A percentile compares a stretch with the other conserved stretches of the same genome.
Conservation (phyloP, 139 green algal species). For the Mesotaenium endlicherianum region DNA sequence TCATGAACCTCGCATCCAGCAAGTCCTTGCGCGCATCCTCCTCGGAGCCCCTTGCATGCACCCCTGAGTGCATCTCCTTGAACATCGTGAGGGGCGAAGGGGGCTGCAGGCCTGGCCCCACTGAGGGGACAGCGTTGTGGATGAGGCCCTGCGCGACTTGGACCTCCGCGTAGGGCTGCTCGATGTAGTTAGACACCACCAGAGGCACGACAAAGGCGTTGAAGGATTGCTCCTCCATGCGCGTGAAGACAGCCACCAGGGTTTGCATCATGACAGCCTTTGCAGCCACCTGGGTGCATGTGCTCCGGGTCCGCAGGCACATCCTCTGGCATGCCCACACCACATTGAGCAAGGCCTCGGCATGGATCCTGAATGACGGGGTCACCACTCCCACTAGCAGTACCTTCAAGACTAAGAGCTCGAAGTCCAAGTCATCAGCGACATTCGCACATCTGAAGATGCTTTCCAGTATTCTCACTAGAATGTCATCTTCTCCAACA, state of each 20-base stretch:
- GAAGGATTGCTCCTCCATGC: constrained; percentile 70
- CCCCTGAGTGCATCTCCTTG: background rate
- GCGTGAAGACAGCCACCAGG: background rate
- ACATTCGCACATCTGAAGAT: background rate
- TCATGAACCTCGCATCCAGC: too few relatives aligned
- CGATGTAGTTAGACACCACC: constrained; percentile 33
- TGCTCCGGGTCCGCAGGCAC: background rate
- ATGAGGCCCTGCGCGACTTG: constrained; percentile 65
- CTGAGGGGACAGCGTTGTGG: constrained; percentile 3
- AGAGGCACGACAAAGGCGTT: constrained; percentile 46
- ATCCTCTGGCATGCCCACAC: constrained; percentile 25
- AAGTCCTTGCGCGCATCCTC: too few relatives aligned
- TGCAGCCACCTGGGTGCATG: constrained; percentile 3
- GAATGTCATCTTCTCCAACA: background rate
- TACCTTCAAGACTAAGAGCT: background rate
- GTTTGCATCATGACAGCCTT: constrained; percentile 24
- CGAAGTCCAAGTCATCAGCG: background rate
- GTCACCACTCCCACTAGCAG: constrained; percentile 18
- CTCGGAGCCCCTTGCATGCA: too few relatives aligned
- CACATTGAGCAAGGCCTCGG: constrained; percentile 17
- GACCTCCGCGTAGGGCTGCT: background rate
- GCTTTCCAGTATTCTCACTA: background rate
- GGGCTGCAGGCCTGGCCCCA: background rate
- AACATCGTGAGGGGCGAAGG: background rate
- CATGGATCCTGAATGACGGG: constrained; percentile 3